Evolutionary conservation across 371 early-diverging fungal species (phyloP).

Genomic region (Mucor circinelloides): DNA sequence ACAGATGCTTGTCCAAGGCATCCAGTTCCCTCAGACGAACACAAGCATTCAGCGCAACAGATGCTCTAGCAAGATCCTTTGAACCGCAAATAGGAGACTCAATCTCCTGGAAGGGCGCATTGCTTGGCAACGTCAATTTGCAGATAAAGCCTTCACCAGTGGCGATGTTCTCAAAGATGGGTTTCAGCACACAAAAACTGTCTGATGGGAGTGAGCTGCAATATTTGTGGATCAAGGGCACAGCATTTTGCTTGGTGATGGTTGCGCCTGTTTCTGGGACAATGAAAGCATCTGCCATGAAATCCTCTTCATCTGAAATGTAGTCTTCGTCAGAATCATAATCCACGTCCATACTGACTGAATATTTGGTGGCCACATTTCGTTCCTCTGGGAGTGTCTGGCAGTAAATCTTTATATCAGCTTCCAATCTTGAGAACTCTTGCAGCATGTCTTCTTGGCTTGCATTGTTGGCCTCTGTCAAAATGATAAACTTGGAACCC

Average conservation of each 20-base stretch:
- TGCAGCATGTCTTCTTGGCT: slow-evolving; percentile 39
- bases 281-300: slow-evolving; percentile 34
- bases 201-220: slow-evolving; percentile 67
- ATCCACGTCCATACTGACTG: neutral
- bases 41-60: slow-evolving; percentile 74
- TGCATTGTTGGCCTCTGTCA: slow-evolving; percentile 62
- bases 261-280: slow-evolving; percentile 66
- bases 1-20: slow-evolving; percentile 75
- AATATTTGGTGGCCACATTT: slow-evolving; percentile 31
- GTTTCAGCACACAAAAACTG: slow-evolving; percentile 49
- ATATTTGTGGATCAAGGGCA: slow-evolving; percentile 64
- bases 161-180: slow-evolving; percentile 46
- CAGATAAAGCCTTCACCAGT: slow-evolving; percentile 47
- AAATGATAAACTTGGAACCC: slow-evolving; percentile 75
- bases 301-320: slow-evolving; percentile 34
- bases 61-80: slow-evolving; percentile 70
- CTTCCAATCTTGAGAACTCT: slow-evolving; percentile 52
- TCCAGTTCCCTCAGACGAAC: slow-evolving; percentile 64
- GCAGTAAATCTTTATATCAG: slow-evolving; percentile 57
- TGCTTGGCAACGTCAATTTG: slow-evolving; percentile 63
- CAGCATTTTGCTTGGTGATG: slow-evolving; percentile 64
- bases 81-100: slow-evolving; percentile 59
- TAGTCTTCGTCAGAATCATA: slow-evolving; percentile 32
- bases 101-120: slow-evolving; percentile 62
- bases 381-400: slow-evolving; percentile 50